phyloP scores from a whole-genome alignment of 352 stramenopile species.

The Globisporangium emineosum region DNA sequence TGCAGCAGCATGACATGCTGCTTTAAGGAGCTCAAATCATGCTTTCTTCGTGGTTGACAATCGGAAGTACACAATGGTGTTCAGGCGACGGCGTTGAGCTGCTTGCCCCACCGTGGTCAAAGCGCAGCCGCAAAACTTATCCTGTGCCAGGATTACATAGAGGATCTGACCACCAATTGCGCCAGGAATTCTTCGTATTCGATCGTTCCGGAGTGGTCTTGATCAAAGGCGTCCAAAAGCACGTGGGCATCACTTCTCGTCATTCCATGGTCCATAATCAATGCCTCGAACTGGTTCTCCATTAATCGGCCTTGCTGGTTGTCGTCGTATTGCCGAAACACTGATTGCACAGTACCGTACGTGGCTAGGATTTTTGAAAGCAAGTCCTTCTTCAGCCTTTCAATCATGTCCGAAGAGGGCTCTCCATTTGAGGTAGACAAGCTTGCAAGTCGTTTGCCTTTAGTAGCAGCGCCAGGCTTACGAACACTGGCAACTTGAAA shows the following conservation, averaged over 20 bases:
- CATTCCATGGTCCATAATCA: constrained; percentile 36
- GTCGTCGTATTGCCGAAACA: constrained; percentile 52
- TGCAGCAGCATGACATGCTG: background rate
- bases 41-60: background rate
- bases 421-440: background rate
- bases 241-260: constrained; percentile 25
- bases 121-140: background rate
- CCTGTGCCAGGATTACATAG: constrained; percentile 1
- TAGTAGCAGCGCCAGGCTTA: constrained; percentile 11
- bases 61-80: background rate
- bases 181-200: constrained; percentile 61
- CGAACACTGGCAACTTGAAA: constrained; percentile 11
- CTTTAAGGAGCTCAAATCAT: background rate
- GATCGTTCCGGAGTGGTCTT: constrained; percentile 44
- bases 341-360: constrained; percentile 46
- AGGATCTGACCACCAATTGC: constrained; percentile 30
- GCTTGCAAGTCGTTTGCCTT: constrained; percentile 14
- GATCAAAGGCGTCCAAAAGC: constrained; percentile 38
- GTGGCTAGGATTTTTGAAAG: constrained; percentile 35
- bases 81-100: background rate
- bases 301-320: constrained; percentile 34
- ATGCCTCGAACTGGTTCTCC: constrained; percentile 41
- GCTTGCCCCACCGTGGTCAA: background rate
- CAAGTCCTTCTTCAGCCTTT: constrained; percentile 46
- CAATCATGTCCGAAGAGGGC: constrained; percentile 12